A percentile compares a stretch with the other conserved stretches of the same genome.
Evolutionary conservation across 805 yeast genomes (phyloP).

Genomic region (Peterozyma xylosa): DNA sequence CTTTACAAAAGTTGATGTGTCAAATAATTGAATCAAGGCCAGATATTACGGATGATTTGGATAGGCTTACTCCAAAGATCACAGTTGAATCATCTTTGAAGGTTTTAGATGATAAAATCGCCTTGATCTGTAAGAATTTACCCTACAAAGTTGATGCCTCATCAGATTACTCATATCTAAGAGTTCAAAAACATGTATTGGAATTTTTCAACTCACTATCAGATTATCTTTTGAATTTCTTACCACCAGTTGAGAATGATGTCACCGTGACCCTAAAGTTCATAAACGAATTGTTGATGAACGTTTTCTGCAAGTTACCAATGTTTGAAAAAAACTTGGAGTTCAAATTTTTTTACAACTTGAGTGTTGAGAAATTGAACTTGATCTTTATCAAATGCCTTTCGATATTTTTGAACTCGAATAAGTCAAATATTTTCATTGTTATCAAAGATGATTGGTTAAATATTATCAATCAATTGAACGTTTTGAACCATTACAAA

Average conservation of each 20-base stretch:
- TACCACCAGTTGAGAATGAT: conserved; percentile 63
- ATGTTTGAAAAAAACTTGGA: conserved; percentile 47
- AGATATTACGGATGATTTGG: conserved; percentile 45
- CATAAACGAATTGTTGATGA: conserved; percentile 50
- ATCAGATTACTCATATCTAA: conserved; percentile 68
- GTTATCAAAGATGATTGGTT: conserved; percentile 25
- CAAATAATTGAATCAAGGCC: conserved; percentile 55
- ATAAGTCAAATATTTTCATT: conserved; percentile 23
- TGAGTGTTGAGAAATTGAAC: conserved; percentile 26
- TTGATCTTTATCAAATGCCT: conserved; percentile 19
- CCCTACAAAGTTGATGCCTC: conserved; percentile 73
- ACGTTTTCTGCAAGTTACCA: conserved; percentile 57
- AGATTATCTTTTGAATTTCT: conserved; percentile 64
- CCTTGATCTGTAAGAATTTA: conserved; percentile 37
- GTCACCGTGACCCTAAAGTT: conserved; percentile 49
- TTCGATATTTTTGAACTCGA: conserved; percentile 19
- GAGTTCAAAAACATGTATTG: conserved; percentile 60
- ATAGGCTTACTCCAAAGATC: conserved; percentile 49
- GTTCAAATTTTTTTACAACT: conserved; percentile 34
- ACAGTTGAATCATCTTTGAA: conserved; percentile 43
- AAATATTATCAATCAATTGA: conserved; percentile 17
- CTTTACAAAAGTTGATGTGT: conserved; percentile 44
- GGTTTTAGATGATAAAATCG: conserved; percentile 38
- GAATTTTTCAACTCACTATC: conserved; percentile 66
- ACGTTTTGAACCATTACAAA: conserved; percentile 20